A percentile compares a stretch with the other conserved stretches of the same genome.
phyloP scores from a whole-genome alignment of 805 yeast species.

The Pichia rugopelliculosa region DNA sequence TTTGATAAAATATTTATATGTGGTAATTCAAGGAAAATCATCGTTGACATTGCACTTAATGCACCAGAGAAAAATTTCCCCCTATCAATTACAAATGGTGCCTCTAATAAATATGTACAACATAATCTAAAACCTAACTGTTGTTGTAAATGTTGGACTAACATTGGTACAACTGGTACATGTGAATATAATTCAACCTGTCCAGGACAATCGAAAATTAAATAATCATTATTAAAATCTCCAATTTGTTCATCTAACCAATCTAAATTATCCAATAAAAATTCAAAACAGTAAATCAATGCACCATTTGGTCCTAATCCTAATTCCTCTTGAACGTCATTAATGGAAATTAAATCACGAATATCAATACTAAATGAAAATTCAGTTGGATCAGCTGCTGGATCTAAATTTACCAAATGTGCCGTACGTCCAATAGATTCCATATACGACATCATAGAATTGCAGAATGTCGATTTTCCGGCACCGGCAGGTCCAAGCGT shows the following conservation, averaged over 20 bases:
- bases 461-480: conserved; percentile 91
- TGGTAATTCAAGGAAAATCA: conserved; percentile 91
- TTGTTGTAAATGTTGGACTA: conserved; percentile 76
- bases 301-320: conserved; percentile 95
- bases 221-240: conserved; percentile 87
- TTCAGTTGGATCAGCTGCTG: conserved; percentile 92
- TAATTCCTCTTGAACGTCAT: conserved; percentile 94
- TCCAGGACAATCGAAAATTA: conserved; percentile 95
- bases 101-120: conserved; percentile 87
- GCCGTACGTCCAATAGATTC: conserved; percentile 88
- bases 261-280: conserved; percentile 79
- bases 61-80: conserved; percentile 95
- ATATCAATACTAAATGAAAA: conserved; percentile 91
- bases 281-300: conserved; percentile 86
- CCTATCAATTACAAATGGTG: conserved; percentile 85
- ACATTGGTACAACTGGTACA: conserved; percentile 84
- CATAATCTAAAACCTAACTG: conserved; percentile 81
- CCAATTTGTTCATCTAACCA: conserved; percentile 98
- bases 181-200: conserved; percentile 94
- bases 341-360: conserved; percentile 79
- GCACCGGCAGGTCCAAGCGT: conserved; percentile 98
- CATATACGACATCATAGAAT: conserved; percentile 78
- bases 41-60: conserved; percentile 94
- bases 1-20: conserved; percentile 88
- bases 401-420: conserved; percentile 90